phyloP scores from a whole-genome alignment of 495 filamentous ascomycete species.

The Baudoinia panamericana region DNA sequence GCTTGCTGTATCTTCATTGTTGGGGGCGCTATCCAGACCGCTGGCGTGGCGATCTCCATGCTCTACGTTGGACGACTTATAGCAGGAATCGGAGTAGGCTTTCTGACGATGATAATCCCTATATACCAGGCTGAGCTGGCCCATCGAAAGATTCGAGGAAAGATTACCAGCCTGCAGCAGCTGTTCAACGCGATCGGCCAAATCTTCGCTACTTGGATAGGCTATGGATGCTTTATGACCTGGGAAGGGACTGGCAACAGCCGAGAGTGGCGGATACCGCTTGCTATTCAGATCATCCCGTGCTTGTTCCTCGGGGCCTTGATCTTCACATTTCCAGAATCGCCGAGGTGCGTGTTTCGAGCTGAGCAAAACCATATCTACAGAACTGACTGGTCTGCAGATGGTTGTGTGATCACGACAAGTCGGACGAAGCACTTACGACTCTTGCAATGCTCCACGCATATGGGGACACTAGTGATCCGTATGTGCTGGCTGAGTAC shows the following conservation, averaged over 20 bases:
- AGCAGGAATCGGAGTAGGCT: slow-evolving; percentile 27
- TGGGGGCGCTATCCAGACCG: slow-evolving; percentile 33
- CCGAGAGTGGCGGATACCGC: slow-evolving; percentile 21
- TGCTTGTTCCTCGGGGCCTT: slow-evolving; percentile 20
- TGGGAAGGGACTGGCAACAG: slow-evolving; percentile 14
- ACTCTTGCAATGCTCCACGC: slow-evolving; percentile 27
- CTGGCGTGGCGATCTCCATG: slow-evolving; percentile 25
- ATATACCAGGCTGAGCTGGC: slow-evolving; percentile 24
- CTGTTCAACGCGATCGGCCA: slow-evolving; percentile 19
- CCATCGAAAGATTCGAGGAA: slow-evolving; percentile 22
- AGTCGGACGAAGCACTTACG: slow-evolving; percentile 21
- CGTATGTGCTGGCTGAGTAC: slow-evolving; percentile 26
- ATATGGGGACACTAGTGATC: slow-evolving; percentile 23
- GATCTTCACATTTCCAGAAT: slow-evolving; percentile 26
- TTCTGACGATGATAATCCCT: slow-evolving; percentile 22
- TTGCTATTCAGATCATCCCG: slow-evolving; percentile 20
- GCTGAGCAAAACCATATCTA: too few relatives aligned
- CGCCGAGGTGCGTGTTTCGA: slow-evolving; percentile 13
- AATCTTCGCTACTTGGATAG: slow-evolving; percentile 26
- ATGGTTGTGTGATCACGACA: slow-evolving; percentile 26
- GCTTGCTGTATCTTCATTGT: slow-evolving; percentile 32
- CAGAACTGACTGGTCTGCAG: too few relatives aligned
- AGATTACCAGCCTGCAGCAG: slow-evolving; percentile 23
- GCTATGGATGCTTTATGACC: slow-evolving; percentile 24
- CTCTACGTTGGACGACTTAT: slow-evolving; percentile 32